Evolutionary conservation across 345 rosid genomes (phyloP).

Genomic region (Lumnitzera littorea): DNA sequence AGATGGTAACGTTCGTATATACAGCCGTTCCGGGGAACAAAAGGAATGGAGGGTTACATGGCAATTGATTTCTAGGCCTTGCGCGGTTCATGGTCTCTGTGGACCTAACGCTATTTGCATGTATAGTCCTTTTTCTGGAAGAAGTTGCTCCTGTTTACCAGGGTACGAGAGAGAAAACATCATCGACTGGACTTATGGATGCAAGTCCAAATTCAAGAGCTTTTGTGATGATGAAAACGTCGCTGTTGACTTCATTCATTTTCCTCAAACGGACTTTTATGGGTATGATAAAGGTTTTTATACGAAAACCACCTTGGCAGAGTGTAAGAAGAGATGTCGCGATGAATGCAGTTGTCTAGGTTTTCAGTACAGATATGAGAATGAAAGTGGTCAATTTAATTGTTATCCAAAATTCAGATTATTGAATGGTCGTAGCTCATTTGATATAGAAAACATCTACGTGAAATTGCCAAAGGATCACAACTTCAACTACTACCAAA

Average conservation of each 20-base stretch:
- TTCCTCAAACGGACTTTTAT: slow-evolving; percentile 22
- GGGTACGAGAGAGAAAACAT: slow-evolving; percentile 3
- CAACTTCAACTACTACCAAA: neutral
- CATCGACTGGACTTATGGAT: slow-evolving; percentile 15
- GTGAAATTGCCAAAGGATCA: slow-evolving; percentile 14
- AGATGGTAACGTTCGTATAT: slow-evolving; percentile 28
- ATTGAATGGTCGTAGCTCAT: slow-evolving; percentile 10
- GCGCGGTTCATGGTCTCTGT: slow-evolving; percentile 6
- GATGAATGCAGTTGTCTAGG: slow-evolving; percentile 20
- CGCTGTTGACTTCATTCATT: slow-evolving; percentile 6
- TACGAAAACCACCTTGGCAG: neutral
- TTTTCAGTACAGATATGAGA: slow-evolving; percentile 10
- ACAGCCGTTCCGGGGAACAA: slow-evolving; percentile 5
- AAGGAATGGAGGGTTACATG: slow-evolving; percentile 19
- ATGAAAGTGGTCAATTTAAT: neutral
- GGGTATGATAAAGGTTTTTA: slow-evolving; percentile 14
- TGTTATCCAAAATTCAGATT: slow-evolving; percentile 18
- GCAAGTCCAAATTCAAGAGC: slow-evolving; percentile 3
- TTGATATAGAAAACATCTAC: slow-evolving; percentile 10
- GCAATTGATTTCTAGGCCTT: slow-evolving; percentile 13
- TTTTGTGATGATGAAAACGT: neutral
- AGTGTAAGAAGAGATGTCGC: slow-evolving; percentile 18
- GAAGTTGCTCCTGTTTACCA: slow-evolving; percentile 9
- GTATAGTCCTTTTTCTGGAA: neutral
- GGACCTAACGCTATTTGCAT: slow-evolving; percentile 7